A percentile compares a stretch with the other conserved stretches of the same genome.
These are phyloP conservation scores for Xylariaceae sp. DNA, from an alignment of 2,329 filamentous ascomycete species.

Conservation along the genomic window DNA sequence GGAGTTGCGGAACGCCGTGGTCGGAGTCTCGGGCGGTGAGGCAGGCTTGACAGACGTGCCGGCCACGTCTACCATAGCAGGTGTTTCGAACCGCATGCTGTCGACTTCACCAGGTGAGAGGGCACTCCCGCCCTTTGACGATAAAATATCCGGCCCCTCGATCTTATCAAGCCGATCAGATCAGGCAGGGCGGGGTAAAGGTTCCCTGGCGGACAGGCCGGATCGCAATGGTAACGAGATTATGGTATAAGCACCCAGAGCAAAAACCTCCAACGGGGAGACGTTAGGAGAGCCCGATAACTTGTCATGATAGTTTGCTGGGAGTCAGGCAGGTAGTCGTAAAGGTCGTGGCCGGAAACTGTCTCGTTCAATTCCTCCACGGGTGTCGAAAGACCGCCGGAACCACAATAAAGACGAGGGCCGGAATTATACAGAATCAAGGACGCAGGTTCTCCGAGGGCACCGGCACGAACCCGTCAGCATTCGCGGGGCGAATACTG, in stretches of 20 bases:
- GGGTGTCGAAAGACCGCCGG: too few species aligned
- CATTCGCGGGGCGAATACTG: too few species aligned
- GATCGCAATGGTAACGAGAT: slow-evolving; percentile 19
- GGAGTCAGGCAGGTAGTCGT: too few species aligned
- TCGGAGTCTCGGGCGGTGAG: slow-evolving; percentile 35
- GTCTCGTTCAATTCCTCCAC: slow-evolving; percentile 22
- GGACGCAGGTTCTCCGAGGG: too few species aligned
- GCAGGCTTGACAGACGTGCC: slow-evolving; percentile 25
- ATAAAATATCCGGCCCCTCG: slow-evolving; percentile 12
- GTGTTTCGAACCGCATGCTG: slow-evolving; percentile 24
- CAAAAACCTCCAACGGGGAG: slow-evolving; percentile 38
- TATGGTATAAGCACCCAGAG: slow-evolving; percentile 36
- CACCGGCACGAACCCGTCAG: too few species aligned
- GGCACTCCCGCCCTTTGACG: slow-evolving; percentile 19
- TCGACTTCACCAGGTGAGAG: slow-evolving; percentile 16
- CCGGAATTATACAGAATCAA: too few species aligned
- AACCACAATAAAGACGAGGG: too few species aligned
- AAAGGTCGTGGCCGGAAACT: too few species aligned
- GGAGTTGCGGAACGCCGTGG: slow-evolving; percentile 23
- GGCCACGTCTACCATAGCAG: slow-evolving; percentile 20
- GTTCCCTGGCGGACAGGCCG: slow-evolving; percentile 23
- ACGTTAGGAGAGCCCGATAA: slow-evolving; percentile 32
- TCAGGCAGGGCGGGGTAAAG: slow-evolving; percentile 23
- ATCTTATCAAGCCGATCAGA: slow-evolving; percentile 22
- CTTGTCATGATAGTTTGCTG: slow-evolving; percentile 38